A percentile compares a stretch with the other conserved stretches of the same genome.
Conservation (phyloP, 345 rosid genomes). For the Lagerstroemia speciosa region DNA sequence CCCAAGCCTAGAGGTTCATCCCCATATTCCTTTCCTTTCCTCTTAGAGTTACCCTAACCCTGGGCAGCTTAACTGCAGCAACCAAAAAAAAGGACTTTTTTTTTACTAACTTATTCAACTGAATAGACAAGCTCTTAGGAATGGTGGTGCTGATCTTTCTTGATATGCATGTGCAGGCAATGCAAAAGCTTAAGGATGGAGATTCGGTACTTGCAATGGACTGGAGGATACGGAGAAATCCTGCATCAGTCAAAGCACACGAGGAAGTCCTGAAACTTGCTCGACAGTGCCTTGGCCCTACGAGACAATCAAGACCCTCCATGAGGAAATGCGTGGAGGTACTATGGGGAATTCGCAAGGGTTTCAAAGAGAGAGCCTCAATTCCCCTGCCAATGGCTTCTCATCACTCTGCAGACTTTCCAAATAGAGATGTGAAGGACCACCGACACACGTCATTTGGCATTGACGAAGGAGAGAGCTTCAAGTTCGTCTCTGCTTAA, state of each 20-base stretch:
- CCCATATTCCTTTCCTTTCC: neutral
- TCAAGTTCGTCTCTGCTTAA: slow-evolving; percentile 39
- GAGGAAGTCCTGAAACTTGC: slow-evolving; percentile 66
- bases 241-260: slow-evolving; percentile 47
- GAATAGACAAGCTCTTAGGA: neutral
- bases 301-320: slow-evolving; percentile 56
- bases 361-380: slow-evolving; percentile 31
- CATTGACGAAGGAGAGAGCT: slow-evolving; percentile 28
- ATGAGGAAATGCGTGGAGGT: slow-evolving; percentile 68
- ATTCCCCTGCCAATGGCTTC: slow-evolving; percentile 32
- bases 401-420: slow-evolving; percentile 36
- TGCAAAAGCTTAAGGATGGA: slow-evolving; percentile 48
- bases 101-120: neutral
- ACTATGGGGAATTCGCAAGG: slow-evolving; percentile 67
- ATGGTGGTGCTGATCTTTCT: neutral
- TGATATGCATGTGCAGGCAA: slow-evolving; percentile 40
- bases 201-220: slow-evolving; percentile 71
- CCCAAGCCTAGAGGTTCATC: neutral
- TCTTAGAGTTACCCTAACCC: neutral
- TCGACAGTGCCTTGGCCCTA: slow-evolving; percentile 39
- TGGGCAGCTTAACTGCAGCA: neutral
- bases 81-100: too few species aligned
- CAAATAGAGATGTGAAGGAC: slow-evolving; percentile 21
- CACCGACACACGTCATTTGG: slow-evolving; percentile 32
- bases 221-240: slow-evolving; percentile 51